Percentiles rank a stretch among this genome's conserved stretches.
These are phyloP conservation scores for Clarireedia homoeocarpa DNA, from an alignment of 2,329 filamentous ascomycete genomes.

Conservation along the genomic window DNA sequence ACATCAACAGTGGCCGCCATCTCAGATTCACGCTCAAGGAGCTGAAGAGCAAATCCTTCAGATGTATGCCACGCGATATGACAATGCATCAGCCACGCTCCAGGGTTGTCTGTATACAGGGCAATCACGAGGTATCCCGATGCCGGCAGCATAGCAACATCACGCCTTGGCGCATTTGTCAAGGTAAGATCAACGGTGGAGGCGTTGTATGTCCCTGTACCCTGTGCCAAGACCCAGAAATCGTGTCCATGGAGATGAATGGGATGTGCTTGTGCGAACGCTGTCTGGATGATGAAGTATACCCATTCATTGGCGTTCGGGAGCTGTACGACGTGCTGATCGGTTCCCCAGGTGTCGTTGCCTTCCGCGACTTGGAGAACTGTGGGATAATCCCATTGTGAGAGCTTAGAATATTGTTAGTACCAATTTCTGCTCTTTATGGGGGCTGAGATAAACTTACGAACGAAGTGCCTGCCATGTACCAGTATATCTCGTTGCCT, in stretches of 20 bases:
- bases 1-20: constrained; percentile 11
- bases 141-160: constrained; percentile 38
- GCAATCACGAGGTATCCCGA: constrained; percentile 16
- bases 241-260: constrained; percentile 43
- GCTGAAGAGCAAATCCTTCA: constrained; percentile 40
- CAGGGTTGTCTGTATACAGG: constrained; percentile 15
- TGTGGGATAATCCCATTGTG: constrained; percentile 40
- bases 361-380: constrained; percentile 27
- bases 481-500: constrained; percentile 37
- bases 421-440: too few relatives aligned
- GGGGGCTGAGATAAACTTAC: constrained; percentile 22
- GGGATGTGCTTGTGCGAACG: constrained; percentile 17
- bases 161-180: constrained; percentile 40
- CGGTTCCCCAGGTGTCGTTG: constrained; percentile 19
- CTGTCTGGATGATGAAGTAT: constrained; percentile 26
- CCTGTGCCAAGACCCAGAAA: constrained; percentile 38
- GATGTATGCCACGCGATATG: constrained; percentile 41
- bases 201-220: constrained; percentile 29
- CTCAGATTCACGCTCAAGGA: constrained; percentile 32
- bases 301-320: constrained; percentile 23
- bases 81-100: constrained; percentile 18
- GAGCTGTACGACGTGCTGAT: constrained; percentile 20
- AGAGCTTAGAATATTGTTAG: too few relatives aligned
- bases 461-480: constrained; percentile 39
- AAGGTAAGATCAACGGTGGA: constrained; percentile 21